phyloP scores from a whole-genome alignment of 2,329 filamentous ascomycete species.

The Ophiostoma pallidulum region DNA sequence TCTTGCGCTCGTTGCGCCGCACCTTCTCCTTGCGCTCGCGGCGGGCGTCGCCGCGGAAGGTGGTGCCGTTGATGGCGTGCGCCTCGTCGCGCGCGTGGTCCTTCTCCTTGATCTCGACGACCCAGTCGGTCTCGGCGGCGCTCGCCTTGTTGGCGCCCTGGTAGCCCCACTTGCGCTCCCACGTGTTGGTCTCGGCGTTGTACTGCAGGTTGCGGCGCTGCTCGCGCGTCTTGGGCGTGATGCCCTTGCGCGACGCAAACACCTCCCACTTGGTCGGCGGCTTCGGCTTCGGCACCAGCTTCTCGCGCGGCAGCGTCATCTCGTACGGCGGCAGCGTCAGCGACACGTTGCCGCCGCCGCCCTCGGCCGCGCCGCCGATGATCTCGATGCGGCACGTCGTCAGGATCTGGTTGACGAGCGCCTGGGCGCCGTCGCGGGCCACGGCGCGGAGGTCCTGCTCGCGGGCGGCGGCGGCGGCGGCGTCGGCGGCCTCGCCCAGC shows the following conservation, averaged over 20 bases:
- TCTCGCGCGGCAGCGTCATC: conserved; percentile 77
- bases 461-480: conserved; percentile 43
- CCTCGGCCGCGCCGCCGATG: conserved; percentile 48
- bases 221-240: conserved; percentile 78
- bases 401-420: conserved; percentile 87
- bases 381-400: conserved; percentile 69
- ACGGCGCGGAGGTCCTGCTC: conserved; percentile 51
- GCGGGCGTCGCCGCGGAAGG: conserved; percentile 51
- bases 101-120: conserved; percentile 70
- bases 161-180: conserved; percentile 93
- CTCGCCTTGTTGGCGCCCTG: conserved; percentile 69
- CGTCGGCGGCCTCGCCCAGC: no score
- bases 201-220: conserved; percentile 65
- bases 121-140: conserved; percentile 73
- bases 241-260: conserved; percentile 95
- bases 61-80: conserved; percentile 49
- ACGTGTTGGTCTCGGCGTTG: conserved; percentile 76
- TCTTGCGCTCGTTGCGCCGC: conserved; percentile 59
- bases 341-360: no score
- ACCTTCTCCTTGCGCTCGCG: conserved; percentile 58
- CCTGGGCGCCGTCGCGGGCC: conserved; percentile 84
- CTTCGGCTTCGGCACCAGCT: conserved; percentile 75
- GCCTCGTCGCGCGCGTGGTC: conserved; percentile 62
- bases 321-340: conserved; percentile 63
- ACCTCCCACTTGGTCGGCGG: conserved; percentile 88